These are phyloP conservation scores for Saksenaea vasiformis DNA, from an alignment of 371 early-diverging fungal species.

Conservation along the genomic window DNA sequence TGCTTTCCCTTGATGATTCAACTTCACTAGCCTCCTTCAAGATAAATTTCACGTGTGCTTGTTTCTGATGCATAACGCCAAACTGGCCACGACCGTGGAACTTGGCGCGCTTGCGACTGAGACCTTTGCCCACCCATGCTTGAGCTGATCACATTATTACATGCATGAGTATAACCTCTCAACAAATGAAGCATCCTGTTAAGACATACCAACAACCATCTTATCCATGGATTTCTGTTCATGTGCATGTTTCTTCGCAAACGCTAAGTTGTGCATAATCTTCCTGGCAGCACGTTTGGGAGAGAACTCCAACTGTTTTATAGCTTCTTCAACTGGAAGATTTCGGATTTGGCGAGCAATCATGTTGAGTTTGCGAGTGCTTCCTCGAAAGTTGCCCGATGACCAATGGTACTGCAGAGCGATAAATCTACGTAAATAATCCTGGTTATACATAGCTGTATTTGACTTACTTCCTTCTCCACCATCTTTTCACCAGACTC, in stretches of 20 bases:
- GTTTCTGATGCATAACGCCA: slow-evolving; percentile 78
- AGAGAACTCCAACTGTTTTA: slow-evolving; percentile 86
- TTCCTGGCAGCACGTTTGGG: slow-evolving; percentile 76
- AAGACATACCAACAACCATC: slow-evolving; percentile 47
- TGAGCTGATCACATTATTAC: slow-evolving; percentile 44
- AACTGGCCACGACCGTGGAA: slow-evolving; percentile 84
- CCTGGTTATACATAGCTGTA: background rate
- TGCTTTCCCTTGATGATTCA: slow-evolving; percentile 21
- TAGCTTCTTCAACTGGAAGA: slow-evolving; percentile 78
- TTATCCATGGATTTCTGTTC: slow-evolving; percentile 72
- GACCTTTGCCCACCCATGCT: slow-evolving; percentile 92
- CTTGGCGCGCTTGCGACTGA: slow-evolving; percentile 65
- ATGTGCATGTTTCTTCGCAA: slow-evolving; percentile 73
- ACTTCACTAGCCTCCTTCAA: slow-evolving; percentile 57
- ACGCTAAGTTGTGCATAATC: slow-evolving; percentile 71
- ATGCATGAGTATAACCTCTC: background rate
- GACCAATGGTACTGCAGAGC: slow-evolving; percentile 64
- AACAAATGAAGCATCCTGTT: background rate
- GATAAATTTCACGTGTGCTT: slow-evolving; percentile 83
- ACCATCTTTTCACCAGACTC: slow-evolving; percentile 37
- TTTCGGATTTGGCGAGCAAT: slow-evolving; percentile 86
- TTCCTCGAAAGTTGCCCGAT: slow-evolving; percentile 72
- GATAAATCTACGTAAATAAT: background rate
- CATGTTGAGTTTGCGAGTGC: slow-evolving; percentile 82
- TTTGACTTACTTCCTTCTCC: slow-evolving; percentile 46